Evolutionary conservation across 2,329 filamentous ascomycete species (phyloP).

Genomic region (Monascus ruber): DNA sequence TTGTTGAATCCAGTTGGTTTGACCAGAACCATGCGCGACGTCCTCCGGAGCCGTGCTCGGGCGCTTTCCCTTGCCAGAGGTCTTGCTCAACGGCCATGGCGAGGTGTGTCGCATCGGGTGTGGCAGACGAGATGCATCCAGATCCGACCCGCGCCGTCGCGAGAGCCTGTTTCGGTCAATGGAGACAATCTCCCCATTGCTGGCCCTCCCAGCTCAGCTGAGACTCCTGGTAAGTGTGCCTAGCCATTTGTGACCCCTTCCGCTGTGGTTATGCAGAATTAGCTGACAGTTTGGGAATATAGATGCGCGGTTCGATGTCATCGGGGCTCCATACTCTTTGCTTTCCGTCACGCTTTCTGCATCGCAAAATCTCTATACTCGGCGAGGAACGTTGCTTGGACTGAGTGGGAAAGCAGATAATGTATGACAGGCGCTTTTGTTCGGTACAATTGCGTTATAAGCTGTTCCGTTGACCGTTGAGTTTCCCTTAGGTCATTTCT

Average conservation of each 20-base stretch:
- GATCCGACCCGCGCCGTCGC: conserved; percentile 33
- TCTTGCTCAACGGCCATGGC: conserved; percentile 14
- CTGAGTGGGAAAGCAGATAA: conserved; percentile 85
- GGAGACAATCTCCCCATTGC: conserved; percentile 26
- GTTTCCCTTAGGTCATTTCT: conserved; percentile 57
- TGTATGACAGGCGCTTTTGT: conserved; percentile 38
- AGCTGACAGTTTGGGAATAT: neutral
- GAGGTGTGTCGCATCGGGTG: conserved; percentile 11
- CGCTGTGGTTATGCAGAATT: too few species aligned
- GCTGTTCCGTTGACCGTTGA: conserved; percentile 1
- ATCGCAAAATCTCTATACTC: conserved; percentile 85
- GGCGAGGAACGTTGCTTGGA: conserved; percentile 80
- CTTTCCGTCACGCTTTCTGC: conserved; percentile 87
- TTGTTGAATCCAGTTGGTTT: conserved; percentile 1
- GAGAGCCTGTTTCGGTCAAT: conserved; percentile 24
- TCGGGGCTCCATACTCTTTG: conserved; percentile 84
- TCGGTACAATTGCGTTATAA: neutral
- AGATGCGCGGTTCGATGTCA: conserved; percentile 93
- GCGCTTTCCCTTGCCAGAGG: conserved; percentile 22
- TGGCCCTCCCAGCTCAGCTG: conserved; percentile 26
- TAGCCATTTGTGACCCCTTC: neutral
- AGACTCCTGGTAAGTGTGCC: conserved; percentile 28
- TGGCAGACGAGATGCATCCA: conserved; percentile 28
- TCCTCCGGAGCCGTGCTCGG: conserved; percentile 24
- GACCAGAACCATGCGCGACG: conserved; percentile 23